Conservation (phyloP, 495 filamentous ascomycete species). For the Hypoxylon intermedium region DNA sequence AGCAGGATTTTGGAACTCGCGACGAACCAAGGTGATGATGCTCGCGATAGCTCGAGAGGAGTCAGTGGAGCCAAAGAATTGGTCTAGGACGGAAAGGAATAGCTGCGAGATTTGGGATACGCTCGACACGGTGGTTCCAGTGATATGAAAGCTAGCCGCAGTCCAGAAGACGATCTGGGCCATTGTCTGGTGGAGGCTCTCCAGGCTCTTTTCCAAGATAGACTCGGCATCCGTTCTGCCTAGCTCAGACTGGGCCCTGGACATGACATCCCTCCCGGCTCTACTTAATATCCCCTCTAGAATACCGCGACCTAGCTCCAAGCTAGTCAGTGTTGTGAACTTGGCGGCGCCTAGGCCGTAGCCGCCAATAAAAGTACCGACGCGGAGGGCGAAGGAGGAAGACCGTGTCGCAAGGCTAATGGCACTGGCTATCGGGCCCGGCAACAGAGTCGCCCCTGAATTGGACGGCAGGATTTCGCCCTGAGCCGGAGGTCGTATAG, state of each 20-base stretch:
- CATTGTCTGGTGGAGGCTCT: constrained; percentile 67
- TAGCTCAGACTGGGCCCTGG: constrained; percentile 60
- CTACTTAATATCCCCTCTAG: constrained; percentile 71
- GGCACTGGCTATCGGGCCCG: constrained; percentile 68
- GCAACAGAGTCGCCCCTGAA: constrained; percentile 68
- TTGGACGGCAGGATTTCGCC: constrained; percentile 16
- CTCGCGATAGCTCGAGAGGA: constrained; percentile 80
- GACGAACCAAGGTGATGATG: constrained; percentile 74
- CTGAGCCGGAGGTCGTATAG: background rate
- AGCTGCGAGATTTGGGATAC: constrained; percentile 69
- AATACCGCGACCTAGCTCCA: constrained; percentile 71
- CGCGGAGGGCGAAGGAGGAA: constrained; percentile 71
- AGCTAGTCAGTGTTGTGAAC: constrained; percentile 70
- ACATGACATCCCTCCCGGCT: constrained; percentile 71
- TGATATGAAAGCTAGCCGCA: constrained; percentile 72
- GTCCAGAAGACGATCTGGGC: constrained; percentile 72
- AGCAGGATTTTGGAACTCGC: constrained; percentile 72
- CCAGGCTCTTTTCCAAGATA: constrained; percentile 67
- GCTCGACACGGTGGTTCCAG: constrained; percentile 67
- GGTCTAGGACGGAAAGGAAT: constrained; percentile 71
- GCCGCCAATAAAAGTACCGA: constrained; percentile 71
- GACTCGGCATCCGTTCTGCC: constrained; percentile 68
- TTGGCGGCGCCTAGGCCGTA: constrained; percentile 70
- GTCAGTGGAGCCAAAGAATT: constrained; percentile 78
- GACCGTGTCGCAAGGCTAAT: constrained; percentile 74